phyloP scores from a whole-genome alignment of 2,329 filamentous ascomycete genomes.

The Diaporthe ampelina region DNA sequence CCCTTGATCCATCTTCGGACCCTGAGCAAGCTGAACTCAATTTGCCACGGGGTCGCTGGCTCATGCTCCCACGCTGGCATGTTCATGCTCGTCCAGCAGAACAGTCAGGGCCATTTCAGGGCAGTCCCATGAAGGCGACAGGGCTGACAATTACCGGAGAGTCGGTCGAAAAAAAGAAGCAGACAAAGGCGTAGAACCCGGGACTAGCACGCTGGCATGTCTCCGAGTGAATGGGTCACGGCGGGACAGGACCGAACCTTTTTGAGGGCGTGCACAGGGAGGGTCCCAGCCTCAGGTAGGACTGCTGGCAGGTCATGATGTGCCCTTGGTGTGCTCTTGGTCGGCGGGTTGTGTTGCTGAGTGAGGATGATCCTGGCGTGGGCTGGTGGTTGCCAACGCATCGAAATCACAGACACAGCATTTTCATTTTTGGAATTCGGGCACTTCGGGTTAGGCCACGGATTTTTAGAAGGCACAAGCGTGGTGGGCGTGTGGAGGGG shows the following conservation, averaged over 20 bases:
- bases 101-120: neutral
- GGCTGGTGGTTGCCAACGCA: conserved; percentile 20
- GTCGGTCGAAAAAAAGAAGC: neutral
- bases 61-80: neutral
- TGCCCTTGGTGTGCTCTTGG: neutral
- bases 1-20: neutral
- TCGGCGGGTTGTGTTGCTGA: conserved; percentile 11
- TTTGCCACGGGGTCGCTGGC: conserved; percentile 4
- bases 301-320: conserved; percentile 11
- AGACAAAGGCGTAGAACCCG: neutral
- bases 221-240: conserved; percentile 24
- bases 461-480: neutral
- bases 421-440: neutral
- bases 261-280: conserved; percentile 13
- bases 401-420: neutral
- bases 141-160: neutral
- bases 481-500: conserved; percentile 1
- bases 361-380: conserved; percentile 30
- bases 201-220: neutral
- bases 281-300: conserved; percentile 6
- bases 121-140: conserved; percentile 3
- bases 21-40: conserved; percentile 18
- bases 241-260: conserved; percentile 25
- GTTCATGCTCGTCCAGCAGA: neutral
- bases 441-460: neutral